These are phyloP conservation scores for Pseudoturritis turrita DNA, from an alignment of 345 rosid genomes.

Conservation along the genomic window DNA sequence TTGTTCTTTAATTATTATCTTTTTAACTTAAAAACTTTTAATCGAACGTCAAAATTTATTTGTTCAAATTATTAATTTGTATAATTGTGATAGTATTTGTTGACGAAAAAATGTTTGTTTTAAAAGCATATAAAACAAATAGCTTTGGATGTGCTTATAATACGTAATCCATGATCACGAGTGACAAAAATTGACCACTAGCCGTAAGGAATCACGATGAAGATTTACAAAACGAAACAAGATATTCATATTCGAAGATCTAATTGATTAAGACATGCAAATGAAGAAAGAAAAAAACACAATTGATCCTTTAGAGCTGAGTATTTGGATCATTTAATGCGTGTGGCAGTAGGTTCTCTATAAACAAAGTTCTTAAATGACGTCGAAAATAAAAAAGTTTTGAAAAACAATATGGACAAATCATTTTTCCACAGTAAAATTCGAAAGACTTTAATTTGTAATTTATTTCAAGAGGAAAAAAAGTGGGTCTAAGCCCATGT, in stretches of 20 bases:
- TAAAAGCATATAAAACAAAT: neutral
- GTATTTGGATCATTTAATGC: slow-evolving; percentile 1
- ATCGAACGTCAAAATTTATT: no score
- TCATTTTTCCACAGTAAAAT: neutral
- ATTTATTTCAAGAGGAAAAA: neutral
- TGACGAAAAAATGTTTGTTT: no score
- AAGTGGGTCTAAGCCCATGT: slow-evolving; percentile 31
- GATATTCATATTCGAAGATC: slow-evolving; percentile 16
- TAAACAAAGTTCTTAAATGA: neutral
- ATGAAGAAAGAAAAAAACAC: neutral
- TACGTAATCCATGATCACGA: neutral
- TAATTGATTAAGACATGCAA: slow-evolving; percentile 19
- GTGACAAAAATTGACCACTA: neutral
- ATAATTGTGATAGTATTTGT: no score
- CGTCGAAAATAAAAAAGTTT: neutral
- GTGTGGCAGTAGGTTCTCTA: neutral
- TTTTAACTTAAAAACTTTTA: no score
- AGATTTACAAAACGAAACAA: neutral
- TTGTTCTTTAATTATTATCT: no score
- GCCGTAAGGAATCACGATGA: neutral
- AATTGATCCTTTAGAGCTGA: neutral
- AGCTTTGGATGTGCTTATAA: neutral
- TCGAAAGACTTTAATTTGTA: neutral
- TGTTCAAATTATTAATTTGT: no score
- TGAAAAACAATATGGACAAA: neutral